Conservation (phyloP, 768 basidiomycete genomes). For the Sistotremastrum suecicum region DNA sequence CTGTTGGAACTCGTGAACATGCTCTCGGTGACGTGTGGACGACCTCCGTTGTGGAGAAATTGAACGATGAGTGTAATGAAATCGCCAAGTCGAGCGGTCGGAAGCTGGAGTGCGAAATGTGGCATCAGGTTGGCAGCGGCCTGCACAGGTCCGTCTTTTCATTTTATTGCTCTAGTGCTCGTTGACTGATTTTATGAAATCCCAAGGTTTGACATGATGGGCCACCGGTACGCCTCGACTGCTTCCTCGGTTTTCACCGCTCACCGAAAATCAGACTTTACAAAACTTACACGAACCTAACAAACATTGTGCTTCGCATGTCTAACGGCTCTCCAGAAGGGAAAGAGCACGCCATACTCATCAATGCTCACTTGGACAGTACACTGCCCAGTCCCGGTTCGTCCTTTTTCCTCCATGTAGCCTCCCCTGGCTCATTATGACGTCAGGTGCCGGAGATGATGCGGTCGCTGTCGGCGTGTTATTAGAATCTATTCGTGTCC, state of each 20-base stretch:
- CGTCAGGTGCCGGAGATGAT: slow-evolving; percentile 68
- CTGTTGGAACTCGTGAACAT: slow-evolving; percentile 83
- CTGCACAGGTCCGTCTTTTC: slow-evolving; percentile 55
- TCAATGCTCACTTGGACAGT: slow-evolving; percentile 84
- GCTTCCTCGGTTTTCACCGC: too few species aligned
- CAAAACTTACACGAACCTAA: slow-evolving; percentile 77
- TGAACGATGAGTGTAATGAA: slow-evolving; percentile 50
- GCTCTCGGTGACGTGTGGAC: slow-evolving; percentile 77
- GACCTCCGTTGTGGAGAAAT: slow-evolving; percentile 43
- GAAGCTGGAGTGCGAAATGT: slow-evolving; percentile 81
- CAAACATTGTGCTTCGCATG: slow-evolving; percentile 79
- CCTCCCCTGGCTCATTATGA: background rate
- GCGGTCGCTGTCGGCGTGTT: slow-evolving; percentile 80
- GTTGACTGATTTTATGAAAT: background rate
- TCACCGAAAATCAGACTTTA: slow-evolving; percentile 29
- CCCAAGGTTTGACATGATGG: slow-evolving; percentile 87
- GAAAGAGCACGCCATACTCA: slow-evolving; percentile 71
- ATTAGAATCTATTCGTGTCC: slow-evolving; percentile 76
- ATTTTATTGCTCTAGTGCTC: background rate
- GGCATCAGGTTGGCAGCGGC: slow-evolving; percentile 81
- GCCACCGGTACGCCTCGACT: slow-evolving; percentile 24
- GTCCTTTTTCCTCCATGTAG: too few species aligned
- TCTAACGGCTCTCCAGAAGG: slow-evolving; percentile 59
- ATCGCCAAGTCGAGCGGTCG: slow-evolving; percentile 28
- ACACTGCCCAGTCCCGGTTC: slow-evolving; percentile 67